Base-by-base conservation (phyloP, 2,329 filamentous ascomycete species). In the Monilinia laxa region DNA sequence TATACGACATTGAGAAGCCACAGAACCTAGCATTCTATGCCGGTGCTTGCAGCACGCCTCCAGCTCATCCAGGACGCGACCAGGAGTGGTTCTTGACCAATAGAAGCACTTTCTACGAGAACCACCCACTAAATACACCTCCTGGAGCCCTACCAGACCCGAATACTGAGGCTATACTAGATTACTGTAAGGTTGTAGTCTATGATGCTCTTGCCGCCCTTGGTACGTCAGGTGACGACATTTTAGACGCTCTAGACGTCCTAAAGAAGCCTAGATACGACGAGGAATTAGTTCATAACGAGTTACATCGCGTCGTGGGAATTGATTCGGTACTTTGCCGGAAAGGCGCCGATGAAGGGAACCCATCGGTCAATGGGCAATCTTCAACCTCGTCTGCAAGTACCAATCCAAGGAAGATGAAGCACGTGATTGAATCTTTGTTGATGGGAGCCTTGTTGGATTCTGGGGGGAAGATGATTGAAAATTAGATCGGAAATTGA, bases 181-280 rank as follows among this genome's bases (percentile, higher is more conserved):
- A 71, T 2, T 73, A 69, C 35, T 71, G 66, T 23, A 73, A 71
- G 55, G 66, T 74, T 12, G 68, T 72, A 10, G 71, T 69, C 2
- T 76, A 76, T 53, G 73, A 76, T 63, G 73, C 73, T 25, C 54
- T 76, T 1, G 73, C 74, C 6, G 74, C 74, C 7, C 58, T 75
- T 38, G 73, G 71, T 4, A 68, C 71, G 0, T 67, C 69, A 5
- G 72, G 72, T n/a, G 66, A 73, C 12, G 73, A 74, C 67, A 66
- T 72, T 2, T 58, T 75, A 3, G 20, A 69, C 1, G 62, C 64
- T 14, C 67, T 74, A 16, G 40, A 64, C 6, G 64, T 74, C n/a
- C 52, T 69, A 2, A 62, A 66, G n/a, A 10, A 35, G 3, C 60
- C 60, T n/a, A 2, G 40, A 14, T 64, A 55, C 23, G 5, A 11